phyloP scores from a whole-genome alignment of 1,284 basidiomycete species.

The Puccinia horiana region DNA sequence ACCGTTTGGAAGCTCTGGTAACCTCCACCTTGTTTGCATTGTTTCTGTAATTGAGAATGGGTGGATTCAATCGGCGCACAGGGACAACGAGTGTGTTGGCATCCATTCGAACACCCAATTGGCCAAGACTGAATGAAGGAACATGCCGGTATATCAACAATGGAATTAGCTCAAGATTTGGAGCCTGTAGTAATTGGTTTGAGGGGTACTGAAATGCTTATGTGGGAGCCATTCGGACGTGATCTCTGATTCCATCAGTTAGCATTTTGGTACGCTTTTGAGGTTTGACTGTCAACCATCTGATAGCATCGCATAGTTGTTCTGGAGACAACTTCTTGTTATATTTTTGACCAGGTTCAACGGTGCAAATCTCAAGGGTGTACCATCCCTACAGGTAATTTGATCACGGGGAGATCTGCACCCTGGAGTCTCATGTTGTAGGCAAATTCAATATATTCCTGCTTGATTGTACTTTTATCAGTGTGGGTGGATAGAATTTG shows the following conservation, averaged over 20 bases:
- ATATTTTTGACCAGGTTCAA: constrained; percentile 51
- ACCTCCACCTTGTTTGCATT: neutral
- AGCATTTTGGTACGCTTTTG: constrained; percentile 39
- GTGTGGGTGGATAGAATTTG: neutral
- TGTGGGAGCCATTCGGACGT: constrained; percentile 16
- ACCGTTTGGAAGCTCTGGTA: constrained; percentile 21
- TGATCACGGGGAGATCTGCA: constrained; percentile 51
- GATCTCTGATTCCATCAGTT: constrained; percentile 18
- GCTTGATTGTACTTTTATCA: neutral
- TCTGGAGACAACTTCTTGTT: constrained; percentile 52
- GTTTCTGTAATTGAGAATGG: constrained; percentile 15
- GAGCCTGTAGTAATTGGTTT: too few relatives aligned
- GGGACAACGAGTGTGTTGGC: constrained; percentile 6
- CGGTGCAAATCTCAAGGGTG: constrained; percentile 52
- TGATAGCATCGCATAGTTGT: constrained; percentile 51
- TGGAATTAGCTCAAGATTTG: too few relatives aligned
- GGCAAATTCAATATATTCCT: constrained; percentile 35
- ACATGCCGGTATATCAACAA: too few relatives aligned
- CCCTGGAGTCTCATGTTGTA: constrained; percentile 49
- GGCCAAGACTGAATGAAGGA: neutral
- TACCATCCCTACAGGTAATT: constrained; percentile 52
- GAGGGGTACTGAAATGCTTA: constrained; percentile 11
- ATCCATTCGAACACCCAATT: constrained; percentile 42
- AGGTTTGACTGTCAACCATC: constrained; percentile 50
- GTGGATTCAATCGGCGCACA: constrained; percentile 42